These are phyloP conservation scores for Scenedesmus sp. DNA, from an alignment of 163 green algal genomes.

Conservation along the genomic window DNA sequence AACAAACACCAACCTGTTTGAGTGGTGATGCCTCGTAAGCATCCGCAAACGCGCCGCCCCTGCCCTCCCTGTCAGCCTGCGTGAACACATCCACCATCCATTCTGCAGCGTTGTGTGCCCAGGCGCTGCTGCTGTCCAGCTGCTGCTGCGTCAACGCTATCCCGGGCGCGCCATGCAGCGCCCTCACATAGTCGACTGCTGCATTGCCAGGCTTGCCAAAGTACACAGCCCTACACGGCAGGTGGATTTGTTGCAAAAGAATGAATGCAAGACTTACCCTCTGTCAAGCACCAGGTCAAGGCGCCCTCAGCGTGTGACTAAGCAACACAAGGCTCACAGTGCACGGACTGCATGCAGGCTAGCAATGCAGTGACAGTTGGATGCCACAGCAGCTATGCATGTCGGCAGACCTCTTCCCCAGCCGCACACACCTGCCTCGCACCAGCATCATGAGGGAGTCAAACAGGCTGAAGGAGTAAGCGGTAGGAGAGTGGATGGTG, in stretches of 20 bases:
- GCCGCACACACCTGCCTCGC: constrained; percentile 55
- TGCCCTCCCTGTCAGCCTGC: constrained; percentile 67
- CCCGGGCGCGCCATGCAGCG: not conserved
- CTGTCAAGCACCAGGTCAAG: too few relatives aligned
- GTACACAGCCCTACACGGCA: not conserved
- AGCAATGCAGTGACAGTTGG: too few relatives aligned
- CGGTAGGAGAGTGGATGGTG: constrained; percentile 90
- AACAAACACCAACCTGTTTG: constrained; percentile 36
- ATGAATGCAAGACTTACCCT: not conserved
- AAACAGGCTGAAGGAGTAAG: constrained; percentile 86
- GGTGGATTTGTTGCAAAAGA: not conserved
- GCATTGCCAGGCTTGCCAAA: not conserved
- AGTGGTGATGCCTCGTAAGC: constrained; percentile 56
- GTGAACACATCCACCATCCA: constrained; percentile 89
- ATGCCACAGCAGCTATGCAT: not conserved
- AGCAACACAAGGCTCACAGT: not conserved
- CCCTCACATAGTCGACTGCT: not conserved
- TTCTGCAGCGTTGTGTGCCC: constrained; percentile 60
- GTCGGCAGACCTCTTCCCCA: not conserved
- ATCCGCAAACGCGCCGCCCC: constrained; percentile 56
- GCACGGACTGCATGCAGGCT: not conserved
- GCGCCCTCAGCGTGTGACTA: not conserved
- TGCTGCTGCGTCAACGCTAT: not conserved
- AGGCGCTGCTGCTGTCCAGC: not conserved
- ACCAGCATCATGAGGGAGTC: constrained; percentile 88